These are phyloP conservation scores for Phialemonium atrogriseum DNA, from an alignment of 2,329 filamentous ascomycete genomes.

Conservation along the genomic window DNA sequence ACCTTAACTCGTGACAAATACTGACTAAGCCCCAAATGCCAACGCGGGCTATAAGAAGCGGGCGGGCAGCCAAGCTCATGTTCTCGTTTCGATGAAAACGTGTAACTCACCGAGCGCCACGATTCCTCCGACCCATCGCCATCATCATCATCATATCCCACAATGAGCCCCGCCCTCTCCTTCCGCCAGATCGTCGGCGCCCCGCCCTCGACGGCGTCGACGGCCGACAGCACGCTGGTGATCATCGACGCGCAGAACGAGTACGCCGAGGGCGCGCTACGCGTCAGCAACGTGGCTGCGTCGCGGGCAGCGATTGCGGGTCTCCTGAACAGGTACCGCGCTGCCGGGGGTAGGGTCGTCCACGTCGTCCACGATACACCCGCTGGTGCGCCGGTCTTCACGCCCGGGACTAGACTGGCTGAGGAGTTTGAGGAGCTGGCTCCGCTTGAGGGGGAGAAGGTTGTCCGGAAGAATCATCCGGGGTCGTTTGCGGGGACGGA, in stretches of 20 bases:
- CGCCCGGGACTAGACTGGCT: conserved; percentile 49
- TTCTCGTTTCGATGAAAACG: too few relatives aligned
- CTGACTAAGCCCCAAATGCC: too few relatives aligned
- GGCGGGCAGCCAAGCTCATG: too few relatives aligned
- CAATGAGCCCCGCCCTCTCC: conserved; percentile 2
- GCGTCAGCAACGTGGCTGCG: conserved; percentile 41
- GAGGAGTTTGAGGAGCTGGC: conserved; percentile 52
- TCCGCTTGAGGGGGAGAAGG: conserved; percentile 44
- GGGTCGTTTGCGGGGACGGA: conserved; percentile 54
- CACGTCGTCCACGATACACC: conserved; percentile 54
- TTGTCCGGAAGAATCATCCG: conserved; percentile 49
- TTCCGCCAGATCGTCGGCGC: conserved; percentile 46
- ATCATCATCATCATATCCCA: too few relatives aligned
- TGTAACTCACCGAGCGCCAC: too few relatives aligned
- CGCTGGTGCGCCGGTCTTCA: conserved; percentile 57
- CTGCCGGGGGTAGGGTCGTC: conserved; percentile 39
- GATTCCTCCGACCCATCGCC: too few relatives aligned
- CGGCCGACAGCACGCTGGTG: conserved; percentile 50
- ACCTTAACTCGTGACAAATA: too few relatives aligned
- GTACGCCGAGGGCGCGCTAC: conserved; percentile 50
- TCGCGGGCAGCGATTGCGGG: conserved; percentile 48
- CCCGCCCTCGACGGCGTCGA: conserved; percentile 44
- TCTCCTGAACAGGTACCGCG: conserved; percentile 53
- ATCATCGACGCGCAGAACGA: conserved; percentile 68
- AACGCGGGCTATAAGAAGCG: too few relatives aligned